Base-by-base conservation (phyloP, 495 filamentous ascomycete genomes). In the Lophium mytilinum region DNA sequence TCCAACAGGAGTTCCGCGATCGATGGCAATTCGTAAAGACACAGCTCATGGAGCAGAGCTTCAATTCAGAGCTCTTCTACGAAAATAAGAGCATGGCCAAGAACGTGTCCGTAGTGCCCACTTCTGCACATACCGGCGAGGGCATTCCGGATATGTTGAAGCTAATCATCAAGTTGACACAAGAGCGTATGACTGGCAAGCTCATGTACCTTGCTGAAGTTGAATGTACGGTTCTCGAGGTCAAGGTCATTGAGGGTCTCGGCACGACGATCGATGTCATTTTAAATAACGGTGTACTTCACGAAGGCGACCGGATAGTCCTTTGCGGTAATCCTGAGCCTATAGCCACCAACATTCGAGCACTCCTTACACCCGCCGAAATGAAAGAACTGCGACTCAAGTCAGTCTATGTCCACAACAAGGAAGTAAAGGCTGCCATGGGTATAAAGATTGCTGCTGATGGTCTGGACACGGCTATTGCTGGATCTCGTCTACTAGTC, bases 61-160 rank as follows among this genome's bases (percentile, higher is more conserved):
- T 99, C 81, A 99, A 99, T 76, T 85, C 94, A 1, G 90, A 95
- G 72, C 77, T 97, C 24, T 99, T 83, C 78, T 95, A 86, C 73
- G 89, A 99, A 74, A 99, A 99, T 77, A 96, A 94, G 80, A 93
- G 86, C 34, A 88, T 99, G 87, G 83, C 92, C 40, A 84, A 82
- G 66, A 87, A 84, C 64, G 94, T 99, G 40, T 97, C 93, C 11
- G 76, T 99, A 43, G 90, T 99, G 18, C 94, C 94, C 11, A 99
- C 94, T 8, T 96, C 92, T 12, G 94, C 94, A 10, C 89, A 95
- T 75, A 97, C 93, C 10, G 94, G 94, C 60, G 94, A 99, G 75
- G 94, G 94, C 80, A 91, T 99, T 63, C 94, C 94, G 24, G 94
- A 99, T 71, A 95, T 99, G 92, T 75, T 99, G 60, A 97, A 96